These are phyloP conservation scores for Globisporangium nodosum DNA, from an alignment of 352 stramenopile genomes.

Conservation along the genomic window DNA sequence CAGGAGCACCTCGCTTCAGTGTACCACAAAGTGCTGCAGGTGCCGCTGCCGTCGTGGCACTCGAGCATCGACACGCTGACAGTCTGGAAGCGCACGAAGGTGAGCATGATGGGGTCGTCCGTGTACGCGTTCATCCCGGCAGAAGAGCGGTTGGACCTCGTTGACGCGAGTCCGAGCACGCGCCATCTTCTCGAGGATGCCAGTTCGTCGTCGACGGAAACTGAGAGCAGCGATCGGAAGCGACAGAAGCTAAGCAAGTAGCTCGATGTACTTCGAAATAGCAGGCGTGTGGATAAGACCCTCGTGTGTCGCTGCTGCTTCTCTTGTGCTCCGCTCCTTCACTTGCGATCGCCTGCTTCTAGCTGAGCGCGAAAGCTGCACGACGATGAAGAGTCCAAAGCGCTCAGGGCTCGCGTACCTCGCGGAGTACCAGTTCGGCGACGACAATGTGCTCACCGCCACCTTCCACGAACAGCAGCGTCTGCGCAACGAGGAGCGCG, in stretches of 20 bases:
- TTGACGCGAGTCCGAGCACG: constrained; percentile 50
- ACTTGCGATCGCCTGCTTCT: neutral
- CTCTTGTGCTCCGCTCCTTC: neutral
- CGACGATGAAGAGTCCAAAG: constrained; percentile 42
- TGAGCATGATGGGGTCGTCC: constrained; percentile 75
- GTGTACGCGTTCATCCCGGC: constrained; percentile 79
- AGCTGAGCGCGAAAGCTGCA: neutral
- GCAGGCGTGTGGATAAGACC: too few species aligned
- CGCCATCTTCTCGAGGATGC: constrained; percentile 45
- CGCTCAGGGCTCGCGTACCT: constrained; percentile 37
- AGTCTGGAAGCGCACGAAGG: constrained; percentile 93
- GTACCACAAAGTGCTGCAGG: constrained; percentile 92
- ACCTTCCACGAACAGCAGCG: constrained; percentile 39
- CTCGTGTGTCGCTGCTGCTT: too few species aligned
- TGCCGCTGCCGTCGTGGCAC: constrained; percentile 89
- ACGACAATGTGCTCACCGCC: constrained; percentile 56
- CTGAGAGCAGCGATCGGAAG: neutral
- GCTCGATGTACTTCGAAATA: too few species aligned
- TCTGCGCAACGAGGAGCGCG: constrained; percentile 35
- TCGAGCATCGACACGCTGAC: constrained; percentile 90
- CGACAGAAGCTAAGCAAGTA: neutral
- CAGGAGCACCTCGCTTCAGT: constrained; percentile 86
- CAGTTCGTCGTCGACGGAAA: neutral
- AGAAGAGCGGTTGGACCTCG: constrained; percentile 68
- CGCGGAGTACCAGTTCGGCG: constrained; percentile 60